A percentile compares a stretch with the other conserved stretches of the same genome.
These are phyloP conservation scores for Hanseniaspora jakobsenii DNA, from an alignment of 805 yeast species.

Conservation along the genomic window DNA sequence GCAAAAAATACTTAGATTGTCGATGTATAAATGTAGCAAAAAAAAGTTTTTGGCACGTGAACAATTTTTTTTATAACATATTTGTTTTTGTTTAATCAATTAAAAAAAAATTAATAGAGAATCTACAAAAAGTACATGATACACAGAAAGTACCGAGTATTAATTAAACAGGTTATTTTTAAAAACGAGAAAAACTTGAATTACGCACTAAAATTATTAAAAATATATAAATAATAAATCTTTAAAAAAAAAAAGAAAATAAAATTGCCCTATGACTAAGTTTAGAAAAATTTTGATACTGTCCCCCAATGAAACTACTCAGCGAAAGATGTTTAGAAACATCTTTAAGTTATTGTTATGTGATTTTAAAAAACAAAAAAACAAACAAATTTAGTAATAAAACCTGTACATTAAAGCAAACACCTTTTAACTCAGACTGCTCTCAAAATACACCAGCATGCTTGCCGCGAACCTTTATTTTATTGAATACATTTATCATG, in stretches of 20 bases:
- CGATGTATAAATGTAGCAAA: neutral
- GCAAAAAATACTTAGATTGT: too few species aligned
- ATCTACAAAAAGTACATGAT: too few species aligned
- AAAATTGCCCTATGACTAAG: neutral
- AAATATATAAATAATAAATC: neutral
- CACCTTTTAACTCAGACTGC: neutral
- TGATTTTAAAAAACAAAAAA: neutral
- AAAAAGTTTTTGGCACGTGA: neutral
- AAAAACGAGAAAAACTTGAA: too few species aligned
- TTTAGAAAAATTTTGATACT: neutral
- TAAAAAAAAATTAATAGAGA: neutral
- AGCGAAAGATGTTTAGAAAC: neutral
- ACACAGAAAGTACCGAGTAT: too few species aligned
- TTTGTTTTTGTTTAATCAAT: constrained; percentile 1
- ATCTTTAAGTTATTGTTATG: constrained; percentile 8
- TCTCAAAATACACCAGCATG: neutral
- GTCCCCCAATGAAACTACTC: neutral
- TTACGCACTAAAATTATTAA: neutral
- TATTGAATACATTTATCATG: constrained; percentile 1
- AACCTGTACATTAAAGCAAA: too few species aligned
- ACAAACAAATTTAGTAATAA: neutral
- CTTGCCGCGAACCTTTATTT: constrained; percentile 2
- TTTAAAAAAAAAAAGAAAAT: neutral
- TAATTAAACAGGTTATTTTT: too few species aligned
- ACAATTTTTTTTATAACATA: too few species aligned